These are phyloP conservation scores for Boletus rex-veris DNA, from an alignment of 768 basidiomycete species.

Conservation along the genomic window DNA sequence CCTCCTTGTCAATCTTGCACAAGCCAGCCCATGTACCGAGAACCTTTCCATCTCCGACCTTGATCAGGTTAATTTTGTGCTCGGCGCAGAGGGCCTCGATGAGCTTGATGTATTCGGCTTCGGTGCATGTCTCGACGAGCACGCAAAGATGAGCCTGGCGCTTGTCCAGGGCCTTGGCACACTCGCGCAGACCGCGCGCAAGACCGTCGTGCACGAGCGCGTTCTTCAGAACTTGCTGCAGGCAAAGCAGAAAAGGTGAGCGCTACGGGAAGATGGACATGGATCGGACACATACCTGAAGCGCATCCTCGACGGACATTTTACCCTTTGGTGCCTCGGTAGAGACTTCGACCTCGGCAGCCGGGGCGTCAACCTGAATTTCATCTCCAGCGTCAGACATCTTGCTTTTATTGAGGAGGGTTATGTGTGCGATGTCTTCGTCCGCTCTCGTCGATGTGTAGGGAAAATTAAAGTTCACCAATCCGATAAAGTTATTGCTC, in stretches of 20 bases:
- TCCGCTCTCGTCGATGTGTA: constrained; percentile 92
- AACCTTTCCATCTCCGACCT: constrained; percentile 96
- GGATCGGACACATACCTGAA: constrained; percentile 55
- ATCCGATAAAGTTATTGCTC: constrained; percentile 23
- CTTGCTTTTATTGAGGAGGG: constrained; percentile 34
- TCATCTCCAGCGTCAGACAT: constrained; percentile 99
- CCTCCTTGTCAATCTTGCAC: constrained; percentile 99
- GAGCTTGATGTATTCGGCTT: constrained; percentile 99
- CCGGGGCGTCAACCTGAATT: constrained; percentile 66
- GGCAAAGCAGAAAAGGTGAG: constrained; percentile 11
- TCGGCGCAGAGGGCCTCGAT: constrained; percentile 99
- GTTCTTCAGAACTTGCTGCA: constrained; percentile 96
- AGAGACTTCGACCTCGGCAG: constrained; percentile 75
- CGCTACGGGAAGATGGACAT: neutral
- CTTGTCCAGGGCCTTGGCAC: constrained; percentile 97
- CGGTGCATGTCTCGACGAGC: constrained; percentile 97
- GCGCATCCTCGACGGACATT: constrained; percentile 92
- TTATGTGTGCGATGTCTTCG: constrained; percentile 65
- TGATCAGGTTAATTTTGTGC: constrained; percentile 99
- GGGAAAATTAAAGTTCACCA: constrained; percentile 49
- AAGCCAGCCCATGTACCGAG: constrained; percentile 98
- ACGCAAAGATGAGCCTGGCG: constrained; percentile 98
- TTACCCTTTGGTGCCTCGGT: constrained; percentile 92
- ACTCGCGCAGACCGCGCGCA: constrained; percentile 95
- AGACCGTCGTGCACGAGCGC: constrained; percentile 98